Percentiles rank a stretch among this genome's conserved stretches.
Conservation (phyloP, 2,329 filamentous ascomycete genomes). For the Macroventuria anomochaeta region DNA sequence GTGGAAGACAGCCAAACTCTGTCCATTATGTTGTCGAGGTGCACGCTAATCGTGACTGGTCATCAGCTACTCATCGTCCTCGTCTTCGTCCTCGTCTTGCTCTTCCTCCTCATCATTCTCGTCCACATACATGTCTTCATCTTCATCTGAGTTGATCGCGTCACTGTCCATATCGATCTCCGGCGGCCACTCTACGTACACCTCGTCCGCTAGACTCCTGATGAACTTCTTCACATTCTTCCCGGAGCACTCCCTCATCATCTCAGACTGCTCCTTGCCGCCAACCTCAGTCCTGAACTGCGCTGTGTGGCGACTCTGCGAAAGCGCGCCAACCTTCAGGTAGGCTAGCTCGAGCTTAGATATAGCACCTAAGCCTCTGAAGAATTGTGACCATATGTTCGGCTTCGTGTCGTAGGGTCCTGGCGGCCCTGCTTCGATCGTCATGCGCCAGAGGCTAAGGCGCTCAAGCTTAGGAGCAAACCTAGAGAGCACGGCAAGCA, state of each 20-base stretch:
- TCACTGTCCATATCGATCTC: neutral
- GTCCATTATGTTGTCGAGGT: too few relatives aligned
- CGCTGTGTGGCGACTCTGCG: constrained; percentile 20
- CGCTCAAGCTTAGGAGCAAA: constrained; percentile 54
- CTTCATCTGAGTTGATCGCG: constrained; percentile 15
- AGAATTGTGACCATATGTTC: constrained; percentile 30
- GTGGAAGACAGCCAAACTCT: too few relatives aligned
- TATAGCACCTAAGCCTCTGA: constrained; percentile 18
- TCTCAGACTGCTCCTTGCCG: neutral
- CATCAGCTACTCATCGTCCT: neutral
- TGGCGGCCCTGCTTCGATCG: constrained; percentile 16
- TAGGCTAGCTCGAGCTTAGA: constrained; percentile 21
- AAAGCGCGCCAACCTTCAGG: constrained; percentile 27
- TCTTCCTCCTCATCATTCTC: constrained; percentile 15
- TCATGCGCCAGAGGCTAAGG: constrained; percentile 58
- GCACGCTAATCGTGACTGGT: neutral
- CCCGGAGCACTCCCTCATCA: constrained; percentile 20
- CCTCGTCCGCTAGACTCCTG: constrained; percentile 15
- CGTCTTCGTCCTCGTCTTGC: constrained; percentile 13
- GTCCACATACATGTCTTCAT: constrained; percentile 25
- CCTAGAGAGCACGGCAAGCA: constrained; percentile 41
- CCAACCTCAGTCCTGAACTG: constrained; percentile 18
- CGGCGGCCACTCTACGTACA: constrained; percentile 27
- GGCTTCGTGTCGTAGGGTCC: constrained; percentile 16
- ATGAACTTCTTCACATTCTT: constrained; percentile 24